Percentiles rank a stretch among this genome's conserved stretches.
These are phyloP conservation scores for Paxillus involutus DNA, from an alignment of 768 basidiomycete species.

Conservation along the genomic window DNA sequence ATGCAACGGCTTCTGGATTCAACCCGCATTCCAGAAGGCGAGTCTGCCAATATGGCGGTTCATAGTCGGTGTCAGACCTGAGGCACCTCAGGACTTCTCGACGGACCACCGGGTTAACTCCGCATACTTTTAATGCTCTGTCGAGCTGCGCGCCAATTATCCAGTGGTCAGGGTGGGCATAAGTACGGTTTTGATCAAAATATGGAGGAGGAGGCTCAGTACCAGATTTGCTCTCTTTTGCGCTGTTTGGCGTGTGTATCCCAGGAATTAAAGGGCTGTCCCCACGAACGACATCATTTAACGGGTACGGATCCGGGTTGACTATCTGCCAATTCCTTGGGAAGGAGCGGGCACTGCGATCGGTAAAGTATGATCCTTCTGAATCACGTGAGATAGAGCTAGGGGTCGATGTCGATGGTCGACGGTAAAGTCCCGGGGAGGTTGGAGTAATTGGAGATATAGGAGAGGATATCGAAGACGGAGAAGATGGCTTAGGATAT, in stretches of 20 bases:
- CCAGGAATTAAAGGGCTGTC: slow-evolving; percentile 17
- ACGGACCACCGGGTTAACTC: slow-evolving; percentile 15
- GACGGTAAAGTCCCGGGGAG: background rate
- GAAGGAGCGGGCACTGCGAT: background rate
- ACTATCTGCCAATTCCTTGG: slow-evolving; percentile 10
- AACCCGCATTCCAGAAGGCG: slow-evolving; percentile 23
- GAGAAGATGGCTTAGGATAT: background rate
- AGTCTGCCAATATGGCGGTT: slow-evolving; percentile 27
- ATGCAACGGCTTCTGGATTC: slow-evolving; percentile 9
- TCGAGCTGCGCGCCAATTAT: slow-evolving; percentile 20
- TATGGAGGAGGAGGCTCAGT: slow-evolving; percentile 20
- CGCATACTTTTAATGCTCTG: slow-evolving; percentile 16
- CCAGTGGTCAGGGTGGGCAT: slow-evolving; percentile 7
- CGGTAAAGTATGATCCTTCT: slow-evolving; percentile 4
- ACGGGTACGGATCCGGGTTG: background rate
- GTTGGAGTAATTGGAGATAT: slow-evolving; percentile 10
- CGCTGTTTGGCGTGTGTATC: slow-evolving; percentile 5
- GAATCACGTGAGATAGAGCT: slow-evolving; percentile 11
- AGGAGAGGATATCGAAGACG: slow-evolving; percentile 4
- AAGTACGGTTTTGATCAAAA: slow-evolving; percentile 3
- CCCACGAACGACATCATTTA: slow-evolving; percentile 12
- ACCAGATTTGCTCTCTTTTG: slow-evolving; percentile 2
- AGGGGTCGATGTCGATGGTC: slow-evolving; percentile 17
- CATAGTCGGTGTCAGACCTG: slow-evolving; percentile 21
- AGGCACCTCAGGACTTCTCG: slow-evolving; percentile 25